Conservation (phyloP, 2,329 filamentous ascomycete genomes). For the Aureobasidium vineae region DNA sequence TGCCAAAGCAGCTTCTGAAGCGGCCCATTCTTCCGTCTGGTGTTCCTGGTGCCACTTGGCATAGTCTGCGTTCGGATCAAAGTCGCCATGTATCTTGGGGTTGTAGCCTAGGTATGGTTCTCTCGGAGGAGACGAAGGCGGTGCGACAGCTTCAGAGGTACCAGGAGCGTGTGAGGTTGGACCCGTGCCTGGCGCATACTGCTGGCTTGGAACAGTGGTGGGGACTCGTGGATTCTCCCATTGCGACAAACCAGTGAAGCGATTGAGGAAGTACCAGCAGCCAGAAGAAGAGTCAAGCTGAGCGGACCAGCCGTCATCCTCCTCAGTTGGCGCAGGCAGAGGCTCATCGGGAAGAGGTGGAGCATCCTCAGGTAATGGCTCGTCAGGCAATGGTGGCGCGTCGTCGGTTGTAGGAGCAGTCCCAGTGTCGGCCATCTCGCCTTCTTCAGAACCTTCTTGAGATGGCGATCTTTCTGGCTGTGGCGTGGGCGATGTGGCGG, state of each 20-base stretch:
- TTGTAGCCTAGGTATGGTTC: constrained; percentile 76
- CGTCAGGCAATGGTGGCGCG: constrained; percentile 31
- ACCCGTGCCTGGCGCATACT: constrained; percentile 24
- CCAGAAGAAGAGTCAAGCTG: constrained; percentile 69
- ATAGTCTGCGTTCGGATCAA: constrained; percentile 95
- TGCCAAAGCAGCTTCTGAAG: constrained; percentile 33
- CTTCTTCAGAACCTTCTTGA: constrained; percentile 28
- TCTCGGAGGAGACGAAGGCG: constrained; percentile 32
- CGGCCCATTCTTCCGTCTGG: constrained; percentile 34
- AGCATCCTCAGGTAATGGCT: constrained; percentile 30
- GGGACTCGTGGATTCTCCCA: constrained; percentile 81
- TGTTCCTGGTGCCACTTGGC: constrained; percentile 51
- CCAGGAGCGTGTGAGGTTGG: constrained; percentile 24
- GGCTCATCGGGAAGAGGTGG: constrained; percentile 52
- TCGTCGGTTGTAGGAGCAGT: constrained; percentile 29
- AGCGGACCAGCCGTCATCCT: constrained; percentile 74
- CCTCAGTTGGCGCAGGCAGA: constrained; percentile 42
- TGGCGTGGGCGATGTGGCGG: background rate
- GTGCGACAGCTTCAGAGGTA: constrained; percentile 15
- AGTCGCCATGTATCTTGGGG: constrained; percentile 92
- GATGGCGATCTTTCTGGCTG: background rate
- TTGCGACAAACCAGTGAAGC: constrained; percentile 69
- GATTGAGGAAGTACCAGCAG: constrained; percentile 82
- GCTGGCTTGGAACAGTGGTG: background rate
- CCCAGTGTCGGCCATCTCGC: constrained; percentile 25